Base-by-base conservation (phyloP, 768 basidiomycete genomes). In the Boletus bicolor region DNA sequence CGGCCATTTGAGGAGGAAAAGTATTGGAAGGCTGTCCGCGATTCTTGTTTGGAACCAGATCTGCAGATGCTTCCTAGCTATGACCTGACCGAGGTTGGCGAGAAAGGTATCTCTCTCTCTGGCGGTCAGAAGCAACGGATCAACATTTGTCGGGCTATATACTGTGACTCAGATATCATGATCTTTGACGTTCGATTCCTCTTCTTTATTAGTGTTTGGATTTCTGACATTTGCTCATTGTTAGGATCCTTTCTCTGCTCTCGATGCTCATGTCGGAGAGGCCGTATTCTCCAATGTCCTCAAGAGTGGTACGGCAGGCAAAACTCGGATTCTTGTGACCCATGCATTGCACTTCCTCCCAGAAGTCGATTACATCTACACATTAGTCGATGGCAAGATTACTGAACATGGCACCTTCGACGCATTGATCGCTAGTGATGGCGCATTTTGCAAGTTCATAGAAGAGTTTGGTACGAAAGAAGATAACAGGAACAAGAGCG, bases 231-330 rank as follows among this genome's bases (percentile, higher is more conserved):
- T 17, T 17, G 17, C 21, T 49, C 43, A 3, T 44, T 19, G 1
- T 11, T 8, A 86, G 82, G 92, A 93, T 63, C 91, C 91, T 5
- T 75, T 93, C 10, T 90, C 87, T n/a, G 93, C 93, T 24, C 80
- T 98, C 11, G 94, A 98, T 67, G 92, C 93, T 6, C 92, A 94
- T 66, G 92, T 96, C 47, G 93, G 93, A 39, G 90, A 89, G 69
- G 80, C 83, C 4, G 85, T 95, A 14, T 93, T 96, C 75, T 82
- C 89, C 65, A 86, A 94, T 55, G 89, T 93, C 11, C 79, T 96
- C 46, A 77, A 84, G 54, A 82, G 83, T 52, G 80, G 78, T 15
- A 74, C 82, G 14, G 66, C 75, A 5, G 81, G 78, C 43, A 92
- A 91, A 69, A 96, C 94, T 8, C 82, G 91, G 30, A 77, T 98